phyloP scores from a whole-genome alignment of 495 filamentous ascomycete species.

The Bombardia bombarda region DNA sequence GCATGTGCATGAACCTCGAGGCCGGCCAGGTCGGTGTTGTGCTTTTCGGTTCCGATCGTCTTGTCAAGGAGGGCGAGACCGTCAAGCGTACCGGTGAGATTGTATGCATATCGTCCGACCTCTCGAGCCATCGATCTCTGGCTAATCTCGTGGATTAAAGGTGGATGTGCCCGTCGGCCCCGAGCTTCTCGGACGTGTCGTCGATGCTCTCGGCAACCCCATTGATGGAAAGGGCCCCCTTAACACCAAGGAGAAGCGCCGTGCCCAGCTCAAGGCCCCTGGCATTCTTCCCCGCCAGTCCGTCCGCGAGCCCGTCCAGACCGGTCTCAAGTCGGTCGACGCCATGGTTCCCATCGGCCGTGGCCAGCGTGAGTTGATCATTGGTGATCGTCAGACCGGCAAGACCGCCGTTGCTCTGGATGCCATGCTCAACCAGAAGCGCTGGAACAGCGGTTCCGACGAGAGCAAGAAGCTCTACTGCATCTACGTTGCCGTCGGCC shows the following conservation, averaged over 20 bases:
- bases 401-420: constrained; percentile 99
- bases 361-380: constrained; percentile 99
- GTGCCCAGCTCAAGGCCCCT: constrained; percentile 97
- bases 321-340: constrained; percentile 97
- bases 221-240: constrained; percentile 98
- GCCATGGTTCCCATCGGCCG: constrained; percentile 99
- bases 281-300: constrained; percentile 95
- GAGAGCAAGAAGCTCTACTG: constrained; percentile 99
- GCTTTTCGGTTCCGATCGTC: constrained; percentile 99
- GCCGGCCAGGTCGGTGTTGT: constrained; percentile 99
- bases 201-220: constrained; percentile 96
- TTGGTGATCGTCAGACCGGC: constrained; percentile 99
- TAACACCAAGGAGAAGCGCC: constrained; percentile 83
- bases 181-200: constrained; percentile 92
- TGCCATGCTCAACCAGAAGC: constrained; percentile 97
- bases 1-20: constrained; percentile 99
- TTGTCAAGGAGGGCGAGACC: constrained; percentile 98
- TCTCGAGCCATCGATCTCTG: too few species aligned
- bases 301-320: constrained; percentile 98
- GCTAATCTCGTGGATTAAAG: too few species aligned
- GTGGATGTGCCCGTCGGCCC: constrained; percentile 94
- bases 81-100: constrained; percentile 99
- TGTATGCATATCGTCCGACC: too few species aligned
- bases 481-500: constrained; percentile 96
- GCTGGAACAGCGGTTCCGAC: constrained; percentile 85